Percentiles rank a stretch among this genome's conserved stretches.
These are phyloP conservation scores for Ophiocordyceps polyrhachis-furcata DNA, from an alignment of 2,329 filamentous ascomycete species.

Conservation along the genomic window DNA sequence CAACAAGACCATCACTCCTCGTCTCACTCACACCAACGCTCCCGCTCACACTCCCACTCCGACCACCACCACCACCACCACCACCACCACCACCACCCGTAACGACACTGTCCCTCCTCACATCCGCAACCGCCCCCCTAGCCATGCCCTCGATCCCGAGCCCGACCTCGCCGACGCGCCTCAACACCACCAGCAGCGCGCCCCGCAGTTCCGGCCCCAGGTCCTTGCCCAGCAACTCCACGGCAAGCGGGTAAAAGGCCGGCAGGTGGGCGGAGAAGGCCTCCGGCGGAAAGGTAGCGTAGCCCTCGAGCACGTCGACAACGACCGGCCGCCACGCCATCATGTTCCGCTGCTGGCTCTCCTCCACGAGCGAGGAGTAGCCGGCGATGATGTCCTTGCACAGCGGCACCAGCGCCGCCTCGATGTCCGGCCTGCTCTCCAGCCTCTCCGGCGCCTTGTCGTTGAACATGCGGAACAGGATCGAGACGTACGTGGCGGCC, in stretches of 20 bases:
- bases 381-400: conserved; percentile 85
- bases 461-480: conserved; percentile 92
- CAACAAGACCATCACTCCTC: not conserved
- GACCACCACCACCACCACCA: conserved; percentile 8
- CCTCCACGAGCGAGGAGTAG: conserved; percentile 77
- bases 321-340: conserved; percentile 94
- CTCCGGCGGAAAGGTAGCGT: conserved; percentile 59
- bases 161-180: conserved; percentile 64
- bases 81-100: conserved; percentile 14
- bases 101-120: conserved; percentile 21
- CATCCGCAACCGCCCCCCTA: conserved; percentile 8
- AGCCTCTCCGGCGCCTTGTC: conserved; percentile 71
- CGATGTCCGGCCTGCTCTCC: conserved; percentile 63
- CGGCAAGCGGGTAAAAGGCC: conserved; percentile 69
- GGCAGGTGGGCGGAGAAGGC: conserved; percentile 66
- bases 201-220: conserved; percentile 61
- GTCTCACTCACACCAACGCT: conserved; percentile 1
- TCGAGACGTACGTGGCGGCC: conserved; percentile 86
- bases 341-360: conserved; percentile 93
- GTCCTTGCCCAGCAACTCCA: conserved; percentile 70
- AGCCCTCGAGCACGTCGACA: conserved; percentile 89
- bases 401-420: conserved; percentile 79
- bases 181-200: conserved; percentile 59
- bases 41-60: not conserved
- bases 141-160: conserved; percentile 36